Base-by-base conservation (phyloP, 352 stramenopile genomes). In the Pilasporangium apinafurcum region DNA sequence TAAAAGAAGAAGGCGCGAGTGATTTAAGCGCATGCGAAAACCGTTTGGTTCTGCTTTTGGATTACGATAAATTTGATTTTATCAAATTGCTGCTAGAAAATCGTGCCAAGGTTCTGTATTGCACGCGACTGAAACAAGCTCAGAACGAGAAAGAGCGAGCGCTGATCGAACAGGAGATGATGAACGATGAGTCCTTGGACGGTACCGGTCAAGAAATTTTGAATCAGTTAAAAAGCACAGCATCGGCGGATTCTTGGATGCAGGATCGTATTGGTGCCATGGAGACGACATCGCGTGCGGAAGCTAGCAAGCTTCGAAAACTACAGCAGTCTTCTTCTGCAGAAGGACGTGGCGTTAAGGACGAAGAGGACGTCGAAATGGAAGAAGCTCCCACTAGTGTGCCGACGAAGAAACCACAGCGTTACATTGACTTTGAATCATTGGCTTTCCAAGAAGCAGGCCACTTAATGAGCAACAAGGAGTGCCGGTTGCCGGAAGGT, bases 61-160 rank as follows among this genome's bases (percentile, higher is more conserved):
- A 97, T 48, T 98, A 98, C 61, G 96, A 99, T 65, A 97, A 99
- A 50, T 99, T 99, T 56, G 95, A 98, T 29, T 97, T 99, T 27
- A 99, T 99, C 68, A 98, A 99, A 62, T 45, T 97, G 6, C 58
- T 99, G 40, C 60, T 99, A 12, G 76, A 89, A 36, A 99, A 99
- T 69, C 78, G 96, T 24, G 78, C 78, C 10, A 96, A 95, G 45
- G 95, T 99, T 26, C 86, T 96, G 34, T 99, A 97, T 56, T 98
- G 95, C 65, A 98, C 97, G 25, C 86, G 85, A 0, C 78, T 99
- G 20, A 99, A 99, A 62, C 91, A 97, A 48, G 96, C 96, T 9
- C 83, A 98, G 48, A 88, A 81, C 12, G 93, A 98, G 12, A 71
- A 88, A 8, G 90, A 97, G 49, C 73, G 92, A 21, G 74, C 81